Percentiles rank a stretch among this genome's conserved stretches.
Conservation (phyloP, 2,329 filamentous ascomycete genomes). For the Penicillium crustosum region DNA sequence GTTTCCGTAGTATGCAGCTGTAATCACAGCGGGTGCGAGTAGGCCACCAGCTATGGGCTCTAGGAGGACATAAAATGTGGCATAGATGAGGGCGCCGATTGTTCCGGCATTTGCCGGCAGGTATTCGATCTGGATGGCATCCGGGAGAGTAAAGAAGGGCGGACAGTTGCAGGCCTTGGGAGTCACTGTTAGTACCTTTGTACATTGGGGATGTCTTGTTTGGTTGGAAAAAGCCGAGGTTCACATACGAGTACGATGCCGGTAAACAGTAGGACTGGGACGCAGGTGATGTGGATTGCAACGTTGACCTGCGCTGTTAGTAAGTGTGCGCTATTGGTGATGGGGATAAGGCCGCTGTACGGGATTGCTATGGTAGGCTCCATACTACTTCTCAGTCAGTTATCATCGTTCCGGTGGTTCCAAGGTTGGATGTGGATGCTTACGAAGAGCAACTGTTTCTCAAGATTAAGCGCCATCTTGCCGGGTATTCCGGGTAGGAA, state of each 20-base stretch:
- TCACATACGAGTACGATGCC: conserved; percentile 58
- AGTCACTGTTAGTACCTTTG: neutral
- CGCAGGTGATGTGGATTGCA: conserved; percentile 63
- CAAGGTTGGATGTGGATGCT: conserved; percentile 30
- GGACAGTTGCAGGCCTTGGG: conserved; percentile 57
- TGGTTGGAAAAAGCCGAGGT: neutral
- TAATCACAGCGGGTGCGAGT: conserved; percentile 73
- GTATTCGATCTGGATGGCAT: conserved; percentile 55
- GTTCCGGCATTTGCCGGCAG: conserved; percentile 62
- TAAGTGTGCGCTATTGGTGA: conserved; percentile 19
- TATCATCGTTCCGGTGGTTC: conserved; percentile 13
- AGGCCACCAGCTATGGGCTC: conserved; percentile 87
- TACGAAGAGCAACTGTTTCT: conserved; percentile 67
- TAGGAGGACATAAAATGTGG: conserved; percentile 81
- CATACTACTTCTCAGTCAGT: conserved; percentile 53
- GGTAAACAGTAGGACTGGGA: conserved; percentile 62
- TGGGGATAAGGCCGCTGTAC: conserved; percentile 42
- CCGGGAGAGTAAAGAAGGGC: conserved; percentile 54
- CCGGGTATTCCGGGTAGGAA: neutral
- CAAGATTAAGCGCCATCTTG: conserved; percentile 57
- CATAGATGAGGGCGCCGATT: conserved; percentile 62
- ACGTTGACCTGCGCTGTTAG: conserved; percentile 57
- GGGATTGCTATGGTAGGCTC: conserved; percentile 64
- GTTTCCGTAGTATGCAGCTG: conserved; percentile 71
- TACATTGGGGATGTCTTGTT: neutral